Evolutionary conservation across 2,329 filamentous ascomycete genomes (phyloP), one percentile per base, ranked within the genome.

Genomic region (Botrytis sinoallii): DNA sequence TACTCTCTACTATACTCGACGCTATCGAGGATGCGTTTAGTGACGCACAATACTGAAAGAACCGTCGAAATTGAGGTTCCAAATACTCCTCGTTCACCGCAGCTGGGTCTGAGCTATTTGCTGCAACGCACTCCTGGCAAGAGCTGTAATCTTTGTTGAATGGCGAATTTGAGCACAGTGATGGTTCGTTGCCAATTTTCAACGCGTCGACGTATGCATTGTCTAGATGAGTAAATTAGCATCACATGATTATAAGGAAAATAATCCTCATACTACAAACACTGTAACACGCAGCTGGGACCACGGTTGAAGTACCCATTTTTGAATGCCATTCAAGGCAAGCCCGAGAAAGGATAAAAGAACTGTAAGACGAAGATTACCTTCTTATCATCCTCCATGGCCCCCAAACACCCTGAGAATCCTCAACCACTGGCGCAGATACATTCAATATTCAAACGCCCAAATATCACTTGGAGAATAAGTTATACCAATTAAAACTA

Each of bases 301-400:
- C 0, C 18, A 4, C 2, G 6, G 60, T 5, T 20, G 14, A 55
- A 3, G 5, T 0, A 29, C 4, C 16, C 52, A 55, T 55, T 7
- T 55, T 55, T 4, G 1, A n/a, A 29, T 8, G 25, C 1, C 52
- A 18, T 55, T 29, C 52, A 18, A 8, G 16, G 3, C 6, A 18
- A 55, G 16, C 7, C 1, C 3, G 52, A 29, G 14, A n/a, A n/a
- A 55, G 14, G 3, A 55, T 29, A n/a, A 52, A 25, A 52, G 40
- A 42, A 42, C 40, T 22, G 4, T 48, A 22, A 20, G 46, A 22
- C 20, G 46, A 48, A 48, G 7, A 22, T 48, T 46, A 48, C 18
- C 46, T 48, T 22, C 8, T 48, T 48, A 48, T 48, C 46, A 48
- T 20, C 46, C 46, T 25, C 46, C 46, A 48, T 48, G 46, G 25